phyloP scores from a whole-genome alignment of 202 grass and related monocot species.

The Zizania palustris region DNA sequence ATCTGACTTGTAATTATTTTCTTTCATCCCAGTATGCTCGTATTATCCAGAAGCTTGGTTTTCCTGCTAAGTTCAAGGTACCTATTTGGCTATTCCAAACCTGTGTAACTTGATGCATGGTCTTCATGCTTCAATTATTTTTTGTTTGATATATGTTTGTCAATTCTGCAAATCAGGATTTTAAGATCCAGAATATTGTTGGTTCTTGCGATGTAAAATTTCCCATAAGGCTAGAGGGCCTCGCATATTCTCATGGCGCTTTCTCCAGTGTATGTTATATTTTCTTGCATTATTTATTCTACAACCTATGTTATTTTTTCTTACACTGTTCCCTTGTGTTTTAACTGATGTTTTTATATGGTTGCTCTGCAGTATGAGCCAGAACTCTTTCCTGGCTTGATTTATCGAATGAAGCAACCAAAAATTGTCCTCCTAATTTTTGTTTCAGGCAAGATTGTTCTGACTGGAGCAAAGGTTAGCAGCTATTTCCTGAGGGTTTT shows the following conservation, averaged over 20 bases:
- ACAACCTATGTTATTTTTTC: not conserved
- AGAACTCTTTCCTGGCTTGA: too few species aligned
- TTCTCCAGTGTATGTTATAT: constrained; percentile 58
- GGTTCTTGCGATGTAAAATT: constrained; percentile 82
- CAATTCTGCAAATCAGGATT: constrained; percentile 45
- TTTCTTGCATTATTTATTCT: not conserved
- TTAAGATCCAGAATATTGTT: constrained; percentile 76
- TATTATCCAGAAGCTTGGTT: constrained; percentile 36
- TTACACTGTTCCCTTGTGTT: not conserved
- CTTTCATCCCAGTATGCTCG: constrained; percentile 47
- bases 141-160: not conserved
- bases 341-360: constrained; percentile 44
- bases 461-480: too few species aligned
- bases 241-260: constrained; percentile 72
- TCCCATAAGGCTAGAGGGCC: constrained; percentile 69
- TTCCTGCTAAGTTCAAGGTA: constrained; percentile 79
- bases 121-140: not conserved
- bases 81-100: constrained; percentile 33
- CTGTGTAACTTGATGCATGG: not conserved
- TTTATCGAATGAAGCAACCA: too few species aligned
- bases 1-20: not conserved
- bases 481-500: too few species aligned
- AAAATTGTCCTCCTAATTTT: too few species aligned
- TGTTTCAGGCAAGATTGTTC: too few species aligned
- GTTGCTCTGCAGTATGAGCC: constrained; percentile 25